These are phyloP conservation scores for Rhodosporidiobolus odoratus DNA, from an alignment of 768 basidiomycete genomes.

Conservation along the genomic window DNA sequence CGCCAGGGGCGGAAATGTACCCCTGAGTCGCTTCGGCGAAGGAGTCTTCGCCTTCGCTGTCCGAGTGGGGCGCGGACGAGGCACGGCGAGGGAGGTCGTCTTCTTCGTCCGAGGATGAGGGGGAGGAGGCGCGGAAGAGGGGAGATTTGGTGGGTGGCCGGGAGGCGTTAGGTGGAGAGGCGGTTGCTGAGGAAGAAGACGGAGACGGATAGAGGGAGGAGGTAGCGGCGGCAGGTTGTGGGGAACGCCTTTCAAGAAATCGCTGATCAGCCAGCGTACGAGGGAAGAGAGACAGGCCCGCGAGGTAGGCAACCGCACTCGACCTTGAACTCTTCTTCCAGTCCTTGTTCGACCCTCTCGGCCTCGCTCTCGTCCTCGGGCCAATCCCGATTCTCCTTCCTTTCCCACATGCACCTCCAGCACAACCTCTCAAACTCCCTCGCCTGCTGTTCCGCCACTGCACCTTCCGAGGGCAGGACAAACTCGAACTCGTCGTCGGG, in stretches of 20 bases:
- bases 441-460: conserved; percentile 48
- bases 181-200: neutral
- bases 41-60: conserved; percentile 8
- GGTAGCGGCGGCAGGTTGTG: neutral
- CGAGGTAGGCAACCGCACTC: conserved; percentile 54
- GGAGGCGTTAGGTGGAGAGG: neutral
- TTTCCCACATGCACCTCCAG: conserved; percentile 93
- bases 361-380: conserved; percentile 64
- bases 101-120: conserved; percentile 15
- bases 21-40: neutral
- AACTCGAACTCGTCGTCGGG: conserved; percentile 87
- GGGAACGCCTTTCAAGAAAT: conserved; percentile 10
- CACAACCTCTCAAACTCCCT: conserved; percentile 90
- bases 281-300: conserved; percentile 40
- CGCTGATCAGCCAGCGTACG: neutral
- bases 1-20: conserved; percentile 11
- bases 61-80: neutral
- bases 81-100: neutral
- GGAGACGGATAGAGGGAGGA: conserved; percentile 6
- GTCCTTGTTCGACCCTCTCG: conserved; percentile 45
- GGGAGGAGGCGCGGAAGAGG: conserved; percentile 34
- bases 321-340: conserved; percentile 72
- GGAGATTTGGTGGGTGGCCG: conserved; percentile 29
- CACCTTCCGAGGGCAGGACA: conserved; percentile 64
- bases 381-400: conserved; percentile 65